Percentiles rank a stretch among this genome's conserved stretches.
phyloP scores from a whole-genome alignment of 1,284 basidiomycete genomes.

The Ganoderma multipileum region DNA sequence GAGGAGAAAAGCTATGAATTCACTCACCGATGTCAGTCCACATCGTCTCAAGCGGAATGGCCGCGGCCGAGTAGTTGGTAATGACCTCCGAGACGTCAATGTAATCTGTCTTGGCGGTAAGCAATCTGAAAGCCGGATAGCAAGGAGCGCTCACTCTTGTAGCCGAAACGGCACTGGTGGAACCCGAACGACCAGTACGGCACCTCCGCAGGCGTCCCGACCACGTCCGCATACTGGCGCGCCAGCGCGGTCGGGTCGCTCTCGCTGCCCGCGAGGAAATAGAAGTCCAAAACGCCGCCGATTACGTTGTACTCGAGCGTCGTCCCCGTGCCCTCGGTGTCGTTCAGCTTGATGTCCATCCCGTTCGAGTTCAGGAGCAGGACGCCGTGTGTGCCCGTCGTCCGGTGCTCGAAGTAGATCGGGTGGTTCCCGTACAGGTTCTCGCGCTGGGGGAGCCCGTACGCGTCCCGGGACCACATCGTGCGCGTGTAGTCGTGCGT shows the following conservation, averaged over 20 bases:
- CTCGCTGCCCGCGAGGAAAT: slow-evolving; percentile 75
- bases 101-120: slow-evolving; percentile 49
- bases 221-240: slow-evolving; percentile 70
- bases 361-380: slow-evolving; percentile 75
- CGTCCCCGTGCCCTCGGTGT: slow-evolving; percentile 44
- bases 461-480: slow-evolving; percentile 73
- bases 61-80: slow-evolving; percentile 61
- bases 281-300: slow-evolving; percentile 76
- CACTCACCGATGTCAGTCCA: slow-evolving; percentile 75
- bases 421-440: slow-evolving; percentile 78
- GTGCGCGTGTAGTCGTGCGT: slow-evolving; percentile 69
- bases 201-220: slow-evolving; percentile 68
- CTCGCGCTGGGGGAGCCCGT: slow-evolving; percentile 56
- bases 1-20: not conserved
- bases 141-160: slow-evolving; percentile 50
- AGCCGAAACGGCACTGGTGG: slow-evolving; percentile 77
- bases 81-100: slow-evolving; percentile 68
- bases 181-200: slow-evolving; percentile 77
- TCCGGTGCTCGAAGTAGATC: slow-evolving; percentile 71
- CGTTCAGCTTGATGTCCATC: slow-evolving; percentile 75
- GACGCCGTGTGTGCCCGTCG: slow-evolving; percentile 70
- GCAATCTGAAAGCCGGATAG: no score
- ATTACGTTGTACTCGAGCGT: slow-evolving; percentile 75
- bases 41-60: slow-evolving; percentile 77
- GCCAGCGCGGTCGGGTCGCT: slow-evolving; percentile 66